Base-by-base conservation (phyloP, 768 basidiomycete genomes). In the Coprinellus micaceus region DNA sequence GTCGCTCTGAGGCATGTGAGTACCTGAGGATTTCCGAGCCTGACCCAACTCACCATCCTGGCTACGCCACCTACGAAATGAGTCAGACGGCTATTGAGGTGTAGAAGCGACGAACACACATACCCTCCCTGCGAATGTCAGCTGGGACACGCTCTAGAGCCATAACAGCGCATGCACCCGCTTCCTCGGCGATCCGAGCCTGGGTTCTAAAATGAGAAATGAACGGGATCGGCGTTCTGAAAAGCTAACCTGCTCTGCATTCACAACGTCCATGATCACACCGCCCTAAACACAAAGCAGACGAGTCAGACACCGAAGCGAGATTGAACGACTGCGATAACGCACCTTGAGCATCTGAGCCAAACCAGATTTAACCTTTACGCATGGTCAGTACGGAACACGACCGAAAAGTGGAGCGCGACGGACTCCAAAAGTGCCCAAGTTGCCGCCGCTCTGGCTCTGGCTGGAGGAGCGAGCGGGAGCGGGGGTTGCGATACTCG, bases 141-240 rank as follows among this genome's bases (percentile, higher is more conserved):
- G 95, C 94, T 10, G 96, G 96, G 2, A 99, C 92, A 56, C 94
- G 81, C 71, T 97, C 93, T 29, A 95, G 82, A 3, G 93, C 93
- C 96, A 99, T 98, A 60, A 99, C 96, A 57, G 96, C 96, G 68
- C 92, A 94, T 6, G 96, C 96, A 45, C 96, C 96, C 9, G 96
- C 96, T 67, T 94, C 93, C 68, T 98, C 96, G 44, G 96, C 96
- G 63, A 98, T 94, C 59, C 90, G 89, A 57, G 96, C 96, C 88
- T 95, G 61, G 52, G 22, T 66, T 64, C 37, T 61, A 64, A 39
- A 13, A 30, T 57, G 60, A 57, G 63, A 52, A 58, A 57, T 33
- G 25, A 24, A 52, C 52, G 62, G 24, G 59, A 52, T 25, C 43
- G 25, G 58, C 48, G 48, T 37, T 48, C 13, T 48, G 51, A 57